Evolutionary conservation across 306 rosid species (phyloP), one percentile per base, ranked within the genome.

Genomic region (Sophora flavescens): DNA sequence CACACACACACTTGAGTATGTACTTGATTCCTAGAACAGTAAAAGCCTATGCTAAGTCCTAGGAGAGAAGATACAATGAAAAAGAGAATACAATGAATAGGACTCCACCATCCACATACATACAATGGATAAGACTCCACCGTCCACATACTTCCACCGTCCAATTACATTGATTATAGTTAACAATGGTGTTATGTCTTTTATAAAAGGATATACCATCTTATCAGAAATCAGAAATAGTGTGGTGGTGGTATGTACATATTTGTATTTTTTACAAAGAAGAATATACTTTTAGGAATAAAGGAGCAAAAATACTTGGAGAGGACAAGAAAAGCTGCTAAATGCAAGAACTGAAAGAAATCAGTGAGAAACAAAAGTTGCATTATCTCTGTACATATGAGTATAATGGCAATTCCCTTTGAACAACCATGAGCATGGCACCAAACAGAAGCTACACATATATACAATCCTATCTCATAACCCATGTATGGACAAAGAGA

Each of bases 371-470:
- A 36, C 8, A 30, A 26, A 68, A 68, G 36, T 70, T 52, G 12
- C n/a, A 15, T 35, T 35, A 52, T 15, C 7, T 70, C 18, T 52
- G 30, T 17, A 39, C 28, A 35, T 71, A 39, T 38, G 8, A 12
- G 41, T 36, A 56, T 36, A 56, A 54, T 38, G 54, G n/a, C 32
- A 14, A 68, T 50, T 48, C 15, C 15, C 58, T 32, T 6, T 7
- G 44, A 39, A 54, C 9, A 54, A 71, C 41, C 64, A 17, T 17
- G 64, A 70, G 52, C 56, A 12, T 4, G 53, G 50, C 53, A 22
- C 57, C 41, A 38, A 16, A 70, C 14, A 69, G 52, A 52, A 35
- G 38, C 15, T 17, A 16, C 36, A 1, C 2, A 41, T 17, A 9
- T 35, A 38, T 15, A 11, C 12, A 70, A 57, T 39, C 74, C 32